Base-by-base conservation (phyloP, 2,329 filamentous ascomycete genomes). In the Botrytis sinoallii region DNA sequence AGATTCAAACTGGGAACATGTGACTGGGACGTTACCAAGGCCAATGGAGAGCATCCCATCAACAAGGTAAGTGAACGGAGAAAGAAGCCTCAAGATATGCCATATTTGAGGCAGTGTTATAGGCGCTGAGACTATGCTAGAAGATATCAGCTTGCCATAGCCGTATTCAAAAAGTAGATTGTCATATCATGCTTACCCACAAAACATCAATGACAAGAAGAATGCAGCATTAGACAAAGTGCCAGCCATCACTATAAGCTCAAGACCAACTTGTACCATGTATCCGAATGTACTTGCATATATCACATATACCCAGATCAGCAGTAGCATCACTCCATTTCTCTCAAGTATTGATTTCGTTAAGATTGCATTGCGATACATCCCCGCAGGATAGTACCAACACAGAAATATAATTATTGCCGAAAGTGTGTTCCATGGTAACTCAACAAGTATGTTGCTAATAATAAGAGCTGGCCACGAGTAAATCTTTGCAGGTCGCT, bases 351-450 rank as follows among this genome's bases (percentile, higher is more conserved):
- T 87, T 75, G 89, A 84, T 75, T 87, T 87, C 6, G 89, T 89
- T 1, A 85, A 85, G 25, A 85, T 83, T 2, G 92, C 92, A 79
- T 95, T 95, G 74, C 84, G 83, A 82, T 93, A 90, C 16, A 96
- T 87, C 2, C 93, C 93, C 72, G 97, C 88, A 1, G 94, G 93
- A 81, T 95, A 97, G 85, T 97, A 97, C 89, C 92, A 95, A 81
- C 87, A 90, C 79, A 93, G 86, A 85, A 86, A 97, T 84, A 95
- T 91, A 76, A 97, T 83, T n/a, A 91, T 86, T 5, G 90, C 88
- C 86, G 93, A 91, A 61, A 96, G 83, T 0, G 75, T 66, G 81
- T 97, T 94, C 91, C 93, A 97, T 0, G 94, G 93, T 3, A 97
- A 84, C 82, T 97, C 95, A 74, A 95, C 93, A 44, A 94, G 84